Percentiles rank a stretch among this genome's conserved stretches.
Evolutionary conservation across 257 asterid genomes (phyloP).

Genomic region (Scutellaria minor): DNA sequence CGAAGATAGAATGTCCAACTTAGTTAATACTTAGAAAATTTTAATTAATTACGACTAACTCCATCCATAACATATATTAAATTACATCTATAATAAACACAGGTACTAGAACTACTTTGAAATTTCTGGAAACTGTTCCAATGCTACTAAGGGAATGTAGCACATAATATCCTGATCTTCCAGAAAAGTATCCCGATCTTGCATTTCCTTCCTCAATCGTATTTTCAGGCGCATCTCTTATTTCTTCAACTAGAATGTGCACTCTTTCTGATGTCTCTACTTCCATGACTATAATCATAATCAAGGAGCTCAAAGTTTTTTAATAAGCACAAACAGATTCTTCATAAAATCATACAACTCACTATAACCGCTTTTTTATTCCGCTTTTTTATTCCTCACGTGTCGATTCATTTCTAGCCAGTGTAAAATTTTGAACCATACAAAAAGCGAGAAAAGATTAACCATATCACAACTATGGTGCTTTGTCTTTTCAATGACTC

Average conservation of each 20-base stretch:
- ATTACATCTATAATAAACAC: neutral
- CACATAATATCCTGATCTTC: neutral
- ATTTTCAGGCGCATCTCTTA: neutral
- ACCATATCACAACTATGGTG: too few relatives aligned
- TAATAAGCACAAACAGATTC: neutral
- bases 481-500: neutral
- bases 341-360: neutral
- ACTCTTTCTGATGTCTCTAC: neutral
- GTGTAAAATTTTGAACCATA: neutral
- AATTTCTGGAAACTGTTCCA: too few relatives aligned
- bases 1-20: neutral
- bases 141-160: neutral
- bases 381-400: too few relatives aligned
- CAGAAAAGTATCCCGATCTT: neutral
- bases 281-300: constrained; percentile 20
- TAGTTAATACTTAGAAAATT: neutral
- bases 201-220: neutral
- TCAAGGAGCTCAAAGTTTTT: constrained; percentile 1
- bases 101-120: too few relatives aligned
- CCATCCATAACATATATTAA: neutral
- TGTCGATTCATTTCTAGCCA: neutral
- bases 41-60: neutral
- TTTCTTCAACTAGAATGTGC: neutral
- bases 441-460: constrained; percentile 2
- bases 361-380: neutral